phyloP scores from a whole-genome alignment of 306 rosid genomes.

The Vigna mungo region DNA sequence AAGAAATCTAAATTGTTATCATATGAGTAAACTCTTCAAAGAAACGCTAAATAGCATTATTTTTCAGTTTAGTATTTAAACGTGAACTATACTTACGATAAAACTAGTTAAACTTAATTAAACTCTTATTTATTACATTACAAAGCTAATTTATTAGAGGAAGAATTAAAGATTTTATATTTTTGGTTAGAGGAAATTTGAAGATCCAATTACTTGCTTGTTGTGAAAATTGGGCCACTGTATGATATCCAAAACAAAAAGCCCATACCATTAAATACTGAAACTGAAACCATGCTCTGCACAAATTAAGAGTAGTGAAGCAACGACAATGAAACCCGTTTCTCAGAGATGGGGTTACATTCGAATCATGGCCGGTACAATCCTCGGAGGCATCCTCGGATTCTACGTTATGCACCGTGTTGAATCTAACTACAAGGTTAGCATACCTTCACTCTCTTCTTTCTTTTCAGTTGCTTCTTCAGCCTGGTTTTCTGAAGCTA shows the following conservation, averaged over 20 bases:
- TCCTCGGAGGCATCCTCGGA: constrained; percentile 76
- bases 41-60: no score
- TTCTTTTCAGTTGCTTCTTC: not conserved
- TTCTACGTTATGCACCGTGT: constrained; percentile 89
- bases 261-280: not conserved
- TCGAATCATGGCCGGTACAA: constrained; percentile 76
- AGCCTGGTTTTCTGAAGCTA: not conserved
- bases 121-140: no score
- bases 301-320: not conserved
- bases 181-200: not conserved
- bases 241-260: not conserved
- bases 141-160: no score
- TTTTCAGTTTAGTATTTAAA: no score
- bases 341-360: constrained; percentile 76
- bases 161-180: no score
- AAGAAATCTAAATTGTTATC: no score
- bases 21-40: no score
- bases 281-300: not conserved
- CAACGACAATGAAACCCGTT: constrained; percentile 26
- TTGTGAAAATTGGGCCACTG: not conserved
- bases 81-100: no score
- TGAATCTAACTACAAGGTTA: constrained; percentile 77
- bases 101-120: no score
- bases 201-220: not conserved
- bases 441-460: not conserved